phyloP scores from a whole-genome alignment of 2,329 filamentous ascomycete species.

The Chaetothyriales sp. region DNA sequence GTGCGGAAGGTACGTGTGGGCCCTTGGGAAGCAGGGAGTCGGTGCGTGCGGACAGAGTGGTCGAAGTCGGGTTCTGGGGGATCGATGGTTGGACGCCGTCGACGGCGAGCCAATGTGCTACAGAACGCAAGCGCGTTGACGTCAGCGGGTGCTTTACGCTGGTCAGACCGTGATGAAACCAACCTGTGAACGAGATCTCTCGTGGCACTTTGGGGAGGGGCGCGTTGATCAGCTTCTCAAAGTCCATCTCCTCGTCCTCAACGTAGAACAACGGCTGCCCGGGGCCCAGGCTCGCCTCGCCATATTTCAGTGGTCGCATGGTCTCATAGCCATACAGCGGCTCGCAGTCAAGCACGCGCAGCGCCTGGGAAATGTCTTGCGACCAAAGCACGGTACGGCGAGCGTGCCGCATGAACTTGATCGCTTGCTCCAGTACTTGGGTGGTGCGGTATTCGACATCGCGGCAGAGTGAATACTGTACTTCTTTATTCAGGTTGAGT shows the following conservation, averaged over 20 bases:
- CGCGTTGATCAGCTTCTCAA: constrained; percentile 96
- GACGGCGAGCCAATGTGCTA: constrained; percentile 92
- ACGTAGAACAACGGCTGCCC: constrained; percentile 94
- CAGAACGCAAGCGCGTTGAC: neutral
- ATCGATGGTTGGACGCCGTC: constrained; percentile 95
- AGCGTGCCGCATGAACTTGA: constrained; percentile 90
- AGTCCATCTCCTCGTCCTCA: constrained; percentile 96
- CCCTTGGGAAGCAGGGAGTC: constrained; percentile 34
- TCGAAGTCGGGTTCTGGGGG: constrained; percentile 82
- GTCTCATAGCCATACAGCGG: constrained; percentile 72
- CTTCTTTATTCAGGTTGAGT: constrained; percentile 62
- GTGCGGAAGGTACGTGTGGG: constrained; percentile 50
- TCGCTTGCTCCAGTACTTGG: constrained; percentile 81
- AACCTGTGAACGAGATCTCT: constrained; percentile 83
- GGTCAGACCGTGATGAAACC: constrained; percentile 15
- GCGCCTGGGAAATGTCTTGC: constrained; percentile 73
- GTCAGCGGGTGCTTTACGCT: neutral
- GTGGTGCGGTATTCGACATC: constrained; percentile 92
- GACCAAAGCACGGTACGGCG: constrained; percentile 77
- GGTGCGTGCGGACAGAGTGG: constrained; percentile 73
- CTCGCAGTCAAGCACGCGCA: constrained; percentile 79
- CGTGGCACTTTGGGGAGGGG: constrained; percentile 86
- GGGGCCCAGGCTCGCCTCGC: constrained; percentile 82
- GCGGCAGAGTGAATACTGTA: constrained; percentile 71
- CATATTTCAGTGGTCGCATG: constrained; percentile 73